phyloP scores from a whole-genome alignment of 2,329 filamentous ascomycete genomes.

The Celoporthe dispersa region DNA sequence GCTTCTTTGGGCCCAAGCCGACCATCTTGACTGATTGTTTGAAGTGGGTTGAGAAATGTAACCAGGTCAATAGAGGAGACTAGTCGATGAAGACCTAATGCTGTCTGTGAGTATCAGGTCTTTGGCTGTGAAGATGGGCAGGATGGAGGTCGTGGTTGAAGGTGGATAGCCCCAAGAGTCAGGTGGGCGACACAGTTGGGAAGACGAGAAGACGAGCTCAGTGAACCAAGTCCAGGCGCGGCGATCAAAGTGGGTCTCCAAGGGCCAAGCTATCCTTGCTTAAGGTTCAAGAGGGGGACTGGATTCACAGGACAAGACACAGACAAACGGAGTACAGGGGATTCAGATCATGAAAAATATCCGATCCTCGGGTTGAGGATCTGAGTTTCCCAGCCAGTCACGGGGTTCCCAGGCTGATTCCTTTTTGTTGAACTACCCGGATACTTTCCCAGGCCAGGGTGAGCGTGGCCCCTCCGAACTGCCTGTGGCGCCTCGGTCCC shows the following conservation, averaged over 20 bases:
- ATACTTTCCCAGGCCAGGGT: slow-evolving; percentile 6
- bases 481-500: not conserved
- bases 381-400: not conserved
- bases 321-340: not conserved
- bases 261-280: slow-evolving; percentile 4
- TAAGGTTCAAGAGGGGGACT: not conserved
- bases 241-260: slow-evolving; percentile 17
- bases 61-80: not conserved
- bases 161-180: not conserved
- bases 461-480: slow-evolving; percentile 10
- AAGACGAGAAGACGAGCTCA: slow-evolving; percentile 13
- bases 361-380: not conserved
- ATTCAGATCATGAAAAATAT: not conserved
- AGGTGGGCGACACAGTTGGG: not conserved
- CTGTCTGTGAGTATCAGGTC: slow-evolving; percentile 1
- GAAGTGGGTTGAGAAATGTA: not conserved
- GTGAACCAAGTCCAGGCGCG: slow-evolving; percentile 2
- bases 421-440: not conserved
- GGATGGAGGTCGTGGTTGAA: not conserved
- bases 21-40: slow-evolving; percentile 56
- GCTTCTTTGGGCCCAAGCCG: slow-evolving; percentile 64
- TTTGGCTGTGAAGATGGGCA: not conserved
- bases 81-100: not conserved
- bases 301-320: not conserved
- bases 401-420: not conserved